Evolutionary conservation across 2,329 filamentous ascomycete genomes (phyloP).

Genomic region (Epichloe gansuensis): DNA sequence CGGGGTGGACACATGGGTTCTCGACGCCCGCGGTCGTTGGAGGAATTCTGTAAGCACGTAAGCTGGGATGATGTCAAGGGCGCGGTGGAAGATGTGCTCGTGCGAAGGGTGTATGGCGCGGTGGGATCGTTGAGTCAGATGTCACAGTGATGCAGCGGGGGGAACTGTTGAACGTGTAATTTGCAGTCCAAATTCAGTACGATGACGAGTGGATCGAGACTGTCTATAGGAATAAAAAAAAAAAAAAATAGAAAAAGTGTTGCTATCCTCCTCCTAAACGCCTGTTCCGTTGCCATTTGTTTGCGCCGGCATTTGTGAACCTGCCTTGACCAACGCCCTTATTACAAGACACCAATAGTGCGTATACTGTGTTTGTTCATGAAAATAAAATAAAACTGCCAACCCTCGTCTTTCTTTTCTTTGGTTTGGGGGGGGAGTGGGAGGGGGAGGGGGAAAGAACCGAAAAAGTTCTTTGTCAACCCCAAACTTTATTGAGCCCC

Average conservation of each 20-base stretch:
- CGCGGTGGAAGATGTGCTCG: conserved; percentile 18
- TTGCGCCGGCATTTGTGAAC: no score
- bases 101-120: conserved; percentile 13
- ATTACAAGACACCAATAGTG: no score
- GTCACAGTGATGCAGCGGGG: background rate
- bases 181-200: background rate
- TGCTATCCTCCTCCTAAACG: background rate
- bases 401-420: no score
- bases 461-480: no score
- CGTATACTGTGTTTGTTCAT: background rate
- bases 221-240: background rate
- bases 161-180: background rate
- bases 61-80: conserved; percentile 22
- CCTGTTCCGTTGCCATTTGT: background rate
- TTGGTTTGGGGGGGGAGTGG: no score
- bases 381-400: background rate
- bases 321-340: no score
- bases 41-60: conserved; percentile 21
- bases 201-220: background rate
- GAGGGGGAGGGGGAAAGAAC: no score
- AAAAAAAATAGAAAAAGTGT: no score
- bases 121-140: conserved; percentile 10
- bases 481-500: background rate
- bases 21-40: conserved; percentile 15
- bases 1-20: conserved; percentile 1